Percentiles rank a stretch among this genome's conserved stretches.
Evolutionary conservation across 306 rosid species (phyloP).

Genomic region (Citrullus colocynthis): DNA sequence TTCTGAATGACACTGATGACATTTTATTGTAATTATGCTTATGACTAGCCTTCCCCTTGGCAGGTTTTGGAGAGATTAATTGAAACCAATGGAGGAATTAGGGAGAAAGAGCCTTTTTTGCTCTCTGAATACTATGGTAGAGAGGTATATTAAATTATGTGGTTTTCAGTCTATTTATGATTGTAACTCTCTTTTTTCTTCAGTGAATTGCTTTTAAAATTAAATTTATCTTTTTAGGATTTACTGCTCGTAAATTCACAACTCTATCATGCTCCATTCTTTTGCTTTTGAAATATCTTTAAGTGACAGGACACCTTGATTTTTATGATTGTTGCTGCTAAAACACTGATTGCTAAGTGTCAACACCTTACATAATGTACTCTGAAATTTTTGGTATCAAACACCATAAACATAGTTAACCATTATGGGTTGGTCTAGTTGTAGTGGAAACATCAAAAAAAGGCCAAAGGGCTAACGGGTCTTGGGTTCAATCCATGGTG

Average conservation of each 20-base stretch:
- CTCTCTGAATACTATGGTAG: conserved; percentile 38
- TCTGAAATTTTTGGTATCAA: not conserved
- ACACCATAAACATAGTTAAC: not conserved
- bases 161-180: not conserved
- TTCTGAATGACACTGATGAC: not conserved
- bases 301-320: not conserved
- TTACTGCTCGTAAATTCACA: not conserved
- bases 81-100: conserved; percentile 40
- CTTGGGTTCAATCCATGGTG: too few species aligned
- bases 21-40: conserved; percentile 5
- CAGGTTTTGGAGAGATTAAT: conserved; percentile 77
- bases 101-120: conserved; percentile 79
- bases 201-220: not conserved
- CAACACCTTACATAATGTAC: not conserved
- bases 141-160: conserved; percentile 38
- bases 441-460: too few species aligned
- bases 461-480: too few species aligned
- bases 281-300: not conserved
- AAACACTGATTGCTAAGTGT: not conserved
- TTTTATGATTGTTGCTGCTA: not conserved
- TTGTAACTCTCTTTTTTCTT: not conserved
- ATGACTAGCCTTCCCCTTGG: conserved; percentile 3
- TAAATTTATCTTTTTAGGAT: not conserved
- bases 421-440: too few species aligned
- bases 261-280: not conserved